Base-by-base conservation (phyloP, 2,329 filamentous ascomycete species). In the Escovopsis sp. region DNA sequence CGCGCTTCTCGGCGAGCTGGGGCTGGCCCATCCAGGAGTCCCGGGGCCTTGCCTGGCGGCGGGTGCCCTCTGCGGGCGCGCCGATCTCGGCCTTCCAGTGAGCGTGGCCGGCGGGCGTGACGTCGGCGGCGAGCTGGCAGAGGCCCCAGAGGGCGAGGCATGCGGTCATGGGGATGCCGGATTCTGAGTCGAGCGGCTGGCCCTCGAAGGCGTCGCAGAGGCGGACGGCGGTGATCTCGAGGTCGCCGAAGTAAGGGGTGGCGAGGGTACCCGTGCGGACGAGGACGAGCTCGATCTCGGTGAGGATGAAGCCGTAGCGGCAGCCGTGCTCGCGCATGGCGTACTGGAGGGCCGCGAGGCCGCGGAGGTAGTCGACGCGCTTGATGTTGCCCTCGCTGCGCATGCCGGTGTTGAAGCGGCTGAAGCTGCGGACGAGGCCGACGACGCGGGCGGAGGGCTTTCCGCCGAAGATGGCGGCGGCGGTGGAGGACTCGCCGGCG, bases 371-470 rank as follows among this genome's bases (percentile, higher is more conserved):
- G 62, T 89, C 79, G 44, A 94, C 84, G 44, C 84, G 81, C 63
- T 87, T 83, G 60, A 86, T 75, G 48, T 88, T 85, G 36, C 79
- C 79, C 59, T 93, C 85, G 45, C 80, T 77, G 45, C 87, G 84
- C 84, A 94, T 94, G 47, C 84, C 84, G 1, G 86, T 91, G 69
- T 94, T 94, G 83, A 93, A 95, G 53, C 84, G 81, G 60, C 94
- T 84, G 57, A 89, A 95, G 57, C 79, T 82, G 63, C 89, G 89
- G 52, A 93, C 83, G n/a, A 95, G 72, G 7, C 89, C 84, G 39
- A 89, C 79, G 11, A 87, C 73, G 29, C 83, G 77, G 20, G 64
- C 63, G 11, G 62, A 56, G 29, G 64, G 64, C 67, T 75, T 57
- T 33, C 64, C 64, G 40, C 65, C 65, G 40, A 67, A 67, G 47